Conservation (phyloP, 1,284 basidiomycete genomes). For the Papiliotrema laurentii region DNA sequence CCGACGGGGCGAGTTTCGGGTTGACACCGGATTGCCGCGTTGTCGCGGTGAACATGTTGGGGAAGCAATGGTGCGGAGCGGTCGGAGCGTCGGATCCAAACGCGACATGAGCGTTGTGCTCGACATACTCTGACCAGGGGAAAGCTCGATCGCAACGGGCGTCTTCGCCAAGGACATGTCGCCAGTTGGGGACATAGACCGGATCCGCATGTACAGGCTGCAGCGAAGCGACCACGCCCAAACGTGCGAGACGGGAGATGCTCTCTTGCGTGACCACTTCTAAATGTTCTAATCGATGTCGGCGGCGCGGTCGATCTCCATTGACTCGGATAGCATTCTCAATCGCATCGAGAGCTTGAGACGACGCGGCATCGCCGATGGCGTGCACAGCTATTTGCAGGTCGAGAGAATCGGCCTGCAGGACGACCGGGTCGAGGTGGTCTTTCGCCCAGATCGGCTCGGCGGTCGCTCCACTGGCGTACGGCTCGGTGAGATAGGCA, state of each 20-base stretch:
- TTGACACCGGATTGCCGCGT: conserved; percentile 23
- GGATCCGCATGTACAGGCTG: conserved; percentile 36
- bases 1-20: conserved; percentile 7
- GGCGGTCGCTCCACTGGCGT: conserved; percentile 13
- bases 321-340: conserved; percentile 20
- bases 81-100: conserved; percentile 32
- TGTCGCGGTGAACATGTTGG: conserved; percentile 27
- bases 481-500: conserved; percentile 28
- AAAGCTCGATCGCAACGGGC: conserved; percentile 25
- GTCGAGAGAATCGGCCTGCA: conserved; percentile 22
- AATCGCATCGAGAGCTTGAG: conserved; percentile 27
- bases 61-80: conserved; percentile 22
- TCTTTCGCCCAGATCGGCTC: conserved; percentile 29
- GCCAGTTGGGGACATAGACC: conserved; percentile 22
- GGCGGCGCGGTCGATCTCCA: conserved; percentile 8
- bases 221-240: conserved; percentile 25
- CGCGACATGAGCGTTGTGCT: conserved; percentile 17
- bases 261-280: conserved; percentile 18
- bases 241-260: conserved; percentile 17
- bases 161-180: conserved; percentile 19
- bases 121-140: conserved; percentile 23
- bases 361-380: conserved; percentile 30
- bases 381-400: conserved; percentile 32
- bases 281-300: conserved; percentile 34
- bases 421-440: conserved; percentile 17